A percentile compares a stretch with the other conserved stretches of the same genome.
These are phyloP conservation scores for Abrus precatorius DNA, from an alignment of 306 rosid genomes.

Conservation along the genomic window DNA sequence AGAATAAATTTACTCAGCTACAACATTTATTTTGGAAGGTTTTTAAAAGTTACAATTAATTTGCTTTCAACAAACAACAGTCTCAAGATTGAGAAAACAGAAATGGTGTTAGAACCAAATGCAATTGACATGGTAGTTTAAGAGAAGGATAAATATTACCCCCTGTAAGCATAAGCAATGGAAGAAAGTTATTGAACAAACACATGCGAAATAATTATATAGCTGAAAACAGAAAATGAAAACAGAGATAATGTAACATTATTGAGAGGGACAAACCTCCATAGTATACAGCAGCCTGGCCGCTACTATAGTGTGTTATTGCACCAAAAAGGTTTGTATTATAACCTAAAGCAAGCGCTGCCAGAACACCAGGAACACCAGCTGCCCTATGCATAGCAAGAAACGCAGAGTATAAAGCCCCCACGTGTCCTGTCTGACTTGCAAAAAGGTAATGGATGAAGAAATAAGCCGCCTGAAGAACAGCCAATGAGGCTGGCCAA, in stretches of 20 bases:
- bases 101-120: slow-evolving; percentile 12
- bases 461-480: slow-evolving; percentile 93
- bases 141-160: slow-evolving; percentile 28
- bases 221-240: slow-evolving; percentile 18
- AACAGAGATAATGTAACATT: slow-evolving; percentile 1
- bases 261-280: slow-evolving; percentile 76
- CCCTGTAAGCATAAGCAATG: neutral
- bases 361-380: slow-evolving; percentile 82
- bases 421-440: slow-evolving; percentile 97
- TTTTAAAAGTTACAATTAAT: neutral
- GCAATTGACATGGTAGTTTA: neutral
- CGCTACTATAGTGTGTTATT: slow-evolving; percentile 92
- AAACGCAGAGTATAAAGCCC: slow-evolving; percentile 90
- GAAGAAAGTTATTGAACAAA: slow-evolving; percentile 32
- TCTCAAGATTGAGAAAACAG: slow-evolving; percentile 6
- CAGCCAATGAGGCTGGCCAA: slow-evolving; percentile 84
- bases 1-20: slow-evolving; percentile 27
- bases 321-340: slow-evolving; percentile 95
- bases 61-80: slow-evolving; percentile 24
- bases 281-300: slow-evolving; percentile 95
- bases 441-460: slow-evolving; percentile 95
- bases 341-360: slow-evolving; percentile 86
- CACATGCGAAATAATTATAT: slow-evolving; percentile 28
- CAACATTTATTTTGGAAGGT: neutral
- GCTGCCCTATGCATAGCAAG: slow-evolving; percentile 97